Conservation (phyloP, 257 asterid genomes). For the Plantago ovata region DNA sequence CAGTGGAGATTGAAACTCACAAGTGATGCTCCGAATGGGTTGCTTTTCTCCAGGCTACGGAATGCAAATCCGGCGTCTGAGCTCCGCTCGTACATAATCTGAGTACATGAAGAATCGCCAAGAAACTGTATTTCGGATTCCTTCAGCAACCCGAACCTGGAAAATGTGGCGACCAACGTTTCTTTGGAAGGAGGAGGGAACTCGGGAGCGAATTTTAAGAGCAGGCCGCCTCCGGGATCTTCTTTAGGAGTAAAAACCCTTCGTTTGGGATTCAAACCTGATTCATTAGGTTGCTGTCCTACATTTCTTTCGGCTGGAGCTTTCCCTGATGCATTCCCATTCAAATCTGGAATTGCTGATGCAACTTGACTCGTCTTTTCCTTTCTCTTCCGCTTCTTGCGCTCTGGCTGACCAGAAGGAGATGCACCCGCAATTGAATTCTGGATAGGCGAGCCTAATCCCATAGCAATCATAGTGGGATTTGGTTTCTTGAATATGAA, state of each 20-base stretch:
- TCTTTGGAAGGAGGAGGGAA: slow-evolving; percentile 43
- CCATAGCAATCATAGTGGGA: slow-evolving; percentile 17
- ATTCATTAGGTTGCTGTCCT: slow-evolving; percentile 22
- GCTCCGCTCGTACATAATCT: slow-evolving; percentile 45
- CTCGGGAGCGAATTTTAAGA: slow-evolving; percentile 42
- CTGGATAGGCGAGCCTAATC: slow-evolving; percentile 22
- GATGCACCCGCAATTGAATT: slow-evolving; percentile 21
- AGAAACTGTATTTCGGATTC: slow-evolving; percentile 42
- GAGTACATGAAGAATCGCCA: slow-evolving; percentile 27
- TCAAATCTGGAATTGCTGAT: slow-evolving; percentile 66
- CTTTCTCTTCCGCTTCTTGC: slow-evolving; percentile 39
- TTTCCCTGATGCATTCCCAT: slow-evolving; percentile 33
- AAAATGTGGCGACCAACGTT: slow-evolving; percentile 33
- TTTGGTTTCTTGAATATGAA: slow-evolving; percentile 15
- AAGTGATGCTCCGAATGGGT: slow-evolving; percentile 58
- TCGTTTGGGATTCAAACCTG: slow-evolving; percentile 11
- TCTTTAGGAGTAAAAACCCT: slow-evolving; percentile 17
- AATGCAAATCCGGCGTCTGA: slow-evolving; percentile 54
- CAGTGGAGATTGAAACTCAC: slow-evolving; percentile 31
- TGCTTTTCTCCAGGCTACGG: slow-evolving; percentile 51
- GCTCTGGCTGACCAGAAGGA: slow-evolving; percentile 25
- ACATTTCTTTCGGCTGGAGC: slow-evolving; percentile 26
- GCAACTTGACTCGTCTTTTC: slow-evolving; percentile 30
- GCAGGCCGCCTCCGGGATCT: slow-evolving; percentile 38
- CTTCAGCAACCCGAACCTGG: slow-evolving; percentile 51